Base-by-base conservation (phyloP, 495 filamentous ascomycete species). In the Baudoinia panamericana region DNA sequence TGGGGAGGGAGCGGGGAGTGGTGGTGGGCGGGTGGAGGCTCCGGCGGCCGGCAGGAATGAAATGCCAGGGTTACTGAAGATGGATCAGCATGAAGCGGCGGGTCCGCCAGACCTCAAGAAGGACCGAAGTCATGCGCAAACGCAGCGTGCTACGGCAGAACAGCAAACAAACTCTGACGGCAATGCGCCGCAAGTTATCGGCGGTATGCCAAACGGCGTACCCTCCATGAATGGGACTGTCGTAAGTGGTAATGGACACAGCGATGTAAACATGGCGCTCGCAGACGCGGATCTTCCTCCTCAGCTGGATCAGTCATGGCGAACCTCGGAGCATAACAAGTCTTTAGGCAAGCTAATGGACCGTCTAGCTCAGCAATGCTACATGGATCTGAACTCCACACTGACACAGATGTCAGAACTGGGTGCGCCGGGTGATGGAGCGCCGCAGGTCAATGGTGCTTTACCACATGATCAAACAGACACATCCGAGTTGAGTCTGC, bases 311-410 rank as follows among this genome's bases (percentile, higher is more conserved):
- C 43, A 47, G 30, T 24, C 38, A 43, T 52, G 48, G 48, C 37
- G 43, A 16, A 12, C 32, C 11, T 12, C 21, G 13, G 11, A 18
- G 6, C 7, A 6, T n/a, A 46, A 52, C 40, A 52, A 52, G 29
- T 27, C 37, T 4, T 36, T 52, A 6, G 48, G 48, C 17, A 36
- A 37, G 26, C 62, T 97, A 17, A 65, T 95, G 31, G 69, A 70
- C 36, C 73, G 90, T 40, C 69, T 88, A 10, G 78, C 78, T 21
- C 84, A 95, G 56, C 76, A 82, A 58, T 82, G 80, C 30, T 86
- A 80, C 60, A 80, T 79, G 42, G 73, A 76, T 39, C 67, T 96
- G 6, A 67, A 66, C 12, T 78, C 84, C 11, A 60, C 78, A 34
- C 72, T 96, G n/a, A 56, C 66, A 16, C 67, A 73, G 24, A 61